phyloP scores from a whole-genome alignment of 1,139 yeast species.

The Kodamaea ohmeri region DNA sequence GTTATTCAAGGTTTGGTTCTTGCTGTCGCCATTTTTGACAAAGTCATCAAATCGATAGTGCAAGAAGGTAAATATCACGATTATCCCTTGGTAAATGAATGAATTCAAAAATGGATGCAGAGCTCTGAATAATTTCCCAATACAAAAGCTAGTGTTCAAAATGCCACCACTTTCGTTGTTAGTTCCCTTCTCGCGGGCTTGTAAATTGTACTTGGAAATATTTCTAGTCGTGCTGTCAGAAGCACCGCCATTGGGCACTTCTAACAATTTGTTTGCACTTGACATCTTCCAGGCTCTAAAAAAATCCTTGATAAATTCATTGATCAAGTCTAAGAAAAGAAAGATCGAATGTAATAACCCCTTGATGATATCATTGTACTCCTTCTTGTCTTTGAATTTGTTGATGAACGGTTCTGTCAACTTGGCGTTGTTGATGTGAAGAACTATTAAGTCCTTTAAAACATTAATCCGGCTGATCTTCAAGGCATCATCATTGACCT shows the following conservation, averaged over 20 bases:
- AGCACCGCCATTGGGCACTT: too few species aligned
- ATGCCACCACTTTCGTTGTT: slow-evolving; percentile 5
- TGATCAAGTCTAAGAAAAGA: slow-evolving; percentile 36
- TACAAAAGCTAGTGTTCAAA: slow-evolving; percentile 18
- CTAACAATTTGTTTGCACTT: too few species aligned
- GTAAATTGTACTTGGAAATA: too few species aligned
- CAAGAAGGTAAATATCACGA: slow-evolving; percentile 48
- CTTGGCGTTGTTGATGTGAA: slow-evolving; percentile 50
- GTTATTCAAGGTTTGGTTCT: slow-evolving; percentile 13
- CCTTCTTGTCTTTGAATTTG: slow-evolving; percentile 34
- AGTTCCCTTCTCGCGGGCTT: too few species aligned
- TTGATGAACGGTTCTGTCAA: slow-evolving; percentile 51
- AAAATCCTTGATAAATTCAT: slow-evolving; percentile 26
- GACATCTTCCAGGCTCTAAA: slow-evolving; percentile 17
- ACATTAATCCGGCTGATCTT: slow-evolving; percentile 36
- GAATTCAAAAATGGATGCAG: slow-evolving; percentile 49
- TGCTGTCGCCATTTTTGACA: slow-evolving; percentile 19
- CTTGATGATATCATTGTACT: slow-evolving; percentile 26
- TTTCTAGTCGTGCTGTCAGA: too few species aligned
- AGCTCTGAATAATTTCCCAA: slow-evolving; percentile 35
- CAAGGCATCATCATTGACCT: slow-evolving; percentile 4
- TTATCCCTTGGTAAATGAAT: slow-evolving; percentile 50
- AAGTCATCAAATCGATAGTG: slow-evolving; percentile 42
- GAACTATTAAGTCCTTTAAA: slow-evolving; percentile 42
- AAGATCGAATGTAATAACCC: slow-evolving; percentile 37